Percentiles rank a stretch among this genome's conserved stretches.
These are phyloP conservation scores for Backusella psychrophila DNA, from an alignment of 192 early-diverging fungal genomes.

Conservation along the genomic window DNA sequence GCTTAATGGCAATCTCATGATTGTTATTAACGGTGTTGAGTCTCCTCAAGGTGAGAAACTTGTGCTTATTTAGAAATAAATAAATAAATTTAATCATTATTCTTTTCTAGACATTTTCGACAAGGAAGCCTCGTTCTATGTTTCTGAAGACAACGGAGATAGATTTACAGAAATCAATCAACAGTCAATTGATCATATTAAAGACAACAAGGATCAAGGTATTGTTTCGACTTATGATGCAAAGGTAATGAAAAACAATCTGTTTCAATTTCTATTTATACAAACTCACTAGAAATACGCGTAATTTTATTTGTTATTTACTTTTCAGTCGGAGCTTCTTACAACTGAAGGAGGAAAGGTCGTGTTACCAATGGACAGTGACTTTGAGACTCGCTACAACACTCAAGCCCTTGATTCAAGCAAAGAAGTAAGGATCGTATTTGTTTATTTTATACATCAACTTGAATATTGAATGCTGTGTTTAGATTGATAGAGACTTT, in stretches of 20 bases:
- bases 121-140: conserved; percentile 19
- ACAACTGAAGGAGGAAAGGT: neutral
- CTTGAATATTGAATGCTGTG: neutral
- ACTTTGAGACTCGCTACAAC: conserved; percentile 1
- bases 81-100: too few species aligned
- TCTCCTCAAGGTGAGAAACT: conserved; percentile 15
- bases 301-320: neutral
- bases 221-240: neutral
- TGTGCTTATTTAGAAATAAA: neutral
- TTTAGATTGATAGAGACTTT: conserved; percentile 22
- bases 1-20: conserved; percentile 17
- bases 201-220: neutral
- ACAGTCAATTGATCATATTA: neutral
- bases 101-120: neutral
- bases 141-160: conserved; percentile 9
- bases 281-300: neutral
- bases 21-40: conserved; percentile 19
- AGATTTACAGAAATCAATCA: neutral
- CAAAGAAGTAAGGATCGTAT: conserved; percentile 3
- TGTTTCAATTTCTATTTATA: neutral
- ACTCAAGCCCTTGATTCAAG: conserved; percentile 13
- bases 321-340: conserved; percentile 10
- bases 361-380: conserved; percentile 1
- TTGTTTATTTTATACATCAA: neutral
- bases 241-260: neutral